These are phyloP conservation scores for Syzygium aqueum DNA, from an alignment of 345 rosid genomes.

Conservation along the genomic window DNA sequence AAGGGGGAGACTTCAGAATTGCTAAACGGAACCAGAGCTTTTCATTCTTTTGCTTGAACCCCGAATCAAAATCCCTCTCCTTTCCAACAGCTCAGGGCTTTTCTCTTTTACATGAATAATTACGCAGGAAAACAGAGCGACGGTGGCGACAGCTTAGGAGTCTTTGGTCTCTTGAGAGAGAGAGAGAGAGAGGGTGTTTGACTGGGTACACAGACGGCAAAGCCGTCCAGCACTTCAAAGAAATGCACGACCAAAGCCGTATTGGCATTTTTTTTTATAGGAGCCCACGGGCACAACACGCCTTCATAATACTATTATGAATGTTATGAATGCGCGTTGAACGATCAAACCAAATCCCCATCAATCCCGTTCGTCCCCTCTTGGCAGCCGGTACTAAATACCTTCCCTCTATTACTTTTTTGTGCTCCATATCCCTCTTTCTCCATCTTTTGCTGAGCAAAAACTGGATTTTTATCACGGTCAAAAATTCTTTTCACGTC, in stretches of 20 bases:
- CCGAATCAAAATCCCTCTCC: background rate
- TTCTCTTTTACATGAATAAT: background rate
- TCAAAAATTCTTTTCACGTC: background rate
- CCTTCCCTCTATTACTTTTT: background rate
- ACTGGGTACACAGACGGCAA: constrained; percentile 1
- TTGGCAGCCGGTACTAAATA: background rate
- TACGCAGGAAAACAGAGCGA: background rate
- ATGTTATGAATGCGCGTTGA: constrained; percentile 29
- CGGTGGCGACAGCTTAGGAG: background rate
- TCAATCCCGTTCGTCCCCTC: background rate
- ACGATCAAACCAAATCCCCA: constrained; percentile 3
- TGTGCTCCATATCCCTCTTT: background rate
- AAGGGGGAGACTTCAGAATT: no score
- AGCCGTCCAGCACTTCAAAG: background rate
- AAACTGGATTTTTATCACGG: background rate
- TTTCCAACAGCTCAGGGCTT: background rate
- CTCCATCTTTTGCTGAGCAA: background rate
- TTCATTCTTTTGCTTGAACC: background rate
- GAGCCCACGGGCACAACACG: background rate
- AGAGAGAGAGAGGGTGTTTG: background rate
- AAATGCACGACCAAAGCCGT: background rate
- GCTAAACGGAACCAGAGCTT: background rate
- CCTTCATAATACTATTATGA: background rate
- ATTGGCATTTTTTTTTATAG: background rate
- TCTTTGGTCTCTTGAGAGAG: background rate